Conservation (phyloP, 148 eudicot genomes). For the Hydrangea macrophylla region DNA sequence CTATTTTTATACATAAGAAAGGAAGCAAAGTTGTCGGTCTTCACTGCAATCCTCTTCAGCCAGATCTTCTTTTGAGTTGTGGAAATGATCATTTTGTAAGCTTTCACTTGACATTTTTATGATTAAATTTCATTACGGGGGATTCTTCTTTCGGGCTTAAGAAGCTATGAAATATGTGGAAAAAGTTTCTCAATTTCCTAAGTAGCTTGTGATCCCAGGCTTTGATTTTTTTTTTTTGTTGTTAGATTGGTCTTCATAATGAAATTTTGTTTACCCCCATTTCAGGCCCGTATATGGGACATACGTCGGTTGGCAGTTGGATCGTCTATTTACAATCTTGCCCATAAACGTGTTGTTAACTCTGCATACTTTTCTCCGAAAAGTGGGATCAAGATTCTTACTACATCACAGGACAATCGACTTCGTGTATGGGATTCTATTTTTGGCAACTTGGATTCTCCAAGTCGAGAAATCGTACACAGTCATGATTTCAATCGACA, state of each 20-base stretch:
- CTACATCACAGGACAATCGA: conserved; percentile 89
- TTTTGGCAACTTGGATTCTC: conserved; percentile 68
- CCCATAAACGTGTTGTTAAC: conserved; percentile 87
- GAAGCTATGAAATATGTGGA: background rate
- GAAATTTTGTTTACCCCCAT: background rate
- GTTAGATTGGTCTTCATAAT: conserved; percentile 5
- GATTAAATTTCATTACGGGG: background rate
- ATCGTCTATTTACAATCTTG: conserved; percentile 57
- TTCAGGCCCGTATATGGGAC: conserved; percentile 95
- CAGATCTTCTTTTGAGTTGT: conserved; percentile 89
- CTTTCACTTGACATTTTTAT: background rate
- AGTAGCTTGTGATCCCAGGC: conserved; percentile 4
- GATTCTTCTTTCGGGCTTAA: background rate
- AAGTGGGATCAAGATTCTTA: conserved; percentile 86
- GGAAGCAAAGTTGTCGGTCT: conserved; percentile 89
- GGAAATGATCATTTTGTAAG: conserved; percentile 99
- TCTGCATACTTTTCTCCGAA: conserved; percentile 95
- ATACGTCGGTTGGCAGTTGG: conserved; percentile 71
- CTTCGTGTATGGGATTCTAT: conserved; percentile 92
- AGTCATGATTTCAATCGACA: conserved; percentile 97
- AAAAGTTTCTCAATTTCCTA: background rate
- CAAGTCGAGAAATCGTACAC: conserved; percentile 96
- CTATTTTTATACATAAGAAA: conserved; percentile 77
- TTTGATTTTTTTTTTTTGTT: background rate
- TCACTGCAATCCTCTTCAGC: conserved; percentile 92